These are phyloP conservation scores for Xerophyta viscosa DNA, from an alignment of 106 monocot genomes.

Conservation along the genomic window DNA sequence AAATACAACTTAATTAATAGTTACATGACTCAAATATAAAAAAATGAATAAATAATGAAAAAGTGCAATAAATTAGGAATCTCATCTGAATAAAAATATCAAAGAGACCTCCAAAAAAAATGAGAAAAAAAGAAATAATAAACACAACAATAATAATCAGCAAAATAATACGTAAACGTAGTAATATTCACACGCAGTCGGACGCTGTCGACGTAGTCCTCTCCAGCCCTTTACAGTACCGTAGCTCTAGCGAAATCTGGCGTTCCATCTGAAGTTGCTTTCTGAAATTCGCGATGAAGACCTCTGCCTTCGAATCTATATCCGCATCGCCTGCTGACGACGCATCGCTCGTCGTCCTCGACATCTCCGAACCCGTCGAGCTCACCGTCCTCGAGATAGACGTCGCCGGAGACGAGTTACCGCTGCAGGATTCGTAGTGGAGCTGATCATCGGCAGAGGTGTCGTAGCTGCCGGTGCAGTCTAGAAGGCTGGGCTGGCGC, in stretches of 20 bases:
- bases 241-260: slow-evolving; percentile 2
- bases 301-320: not conserved
- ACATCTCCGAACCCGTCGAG: not conserved
- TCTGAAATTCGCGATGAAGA: not conserved
- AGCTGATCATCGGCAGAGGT: not conserved
- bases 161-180: too few relatives aligned
- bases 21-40: too few relatives aligned
- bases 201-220: slow-evolving; percentile 2
- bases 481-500: not conserved
- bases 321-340: not conserved
- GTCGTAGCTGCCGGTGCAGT: not conserved
- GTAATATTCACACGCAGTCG: too few relatives aligned
- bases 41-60: too few relatives aligned
- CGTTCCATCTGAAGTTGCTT: slow-evolving; percentile 6
- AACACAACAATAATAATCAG: too few relatives aligned
- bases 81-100: too few relatives aligned
- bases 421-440: too few relatives aligned
- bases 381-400: not conserved
- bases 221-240: slow-evolving; percentile 1
- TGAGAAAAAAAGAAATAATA: too few relatives aligned
- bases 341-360: not conserved
- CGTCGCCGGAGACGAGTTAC: too few relatives aligned
- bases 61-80: too few relatives aligned
- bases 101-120: too few relatives aligned
- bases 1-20: too few relatives aligned